Evolutionary conservation across 306 rosid species (phyloP).

Genomic region (Medicago truncatula): MtrunA17r5.0-ANR NC_053043.1:5682501-5683000

Average conservation of each 20-base stretch:
- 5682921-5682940: conserved; percentile 5
- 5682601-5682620: conserved; percentile 70
- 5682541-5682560: conserved; percentile 53
- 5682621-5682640: conserved; percentile 88
- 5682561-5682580: conserved; percentile 76
- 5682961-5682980: conserved; percentile 58
- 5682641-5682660: conserved; percentile 79
- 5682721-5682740: conserved; percentile 63
- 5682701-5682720: conserved; percentile 88
- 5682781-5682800: not conserved
- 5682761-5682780: conserved; percentile 39
- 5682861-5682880: conserved; percentile 41
- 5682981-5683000: conserved; percentile 72
- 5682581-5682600: conserved; percentile 93
- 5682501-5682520: not conserved
- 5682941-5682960: conserved; percentile 59
- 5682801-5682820: conserved; percentile 10
- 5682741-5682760: conserved; percentile 44
- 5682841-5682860: not conserved
- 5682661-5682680: conserved; percentile 84
- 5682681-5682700: conserved; percentile 93
- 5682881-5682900: not conserved
- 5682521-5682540: not conserved
- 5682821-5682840: not conserved
- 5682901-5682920: conserved; percentile 49